Evolutionary conservation across 2,329 filamentous ascomycete species (phyloP).

Genomic region (Didymella sp.): DNA sequence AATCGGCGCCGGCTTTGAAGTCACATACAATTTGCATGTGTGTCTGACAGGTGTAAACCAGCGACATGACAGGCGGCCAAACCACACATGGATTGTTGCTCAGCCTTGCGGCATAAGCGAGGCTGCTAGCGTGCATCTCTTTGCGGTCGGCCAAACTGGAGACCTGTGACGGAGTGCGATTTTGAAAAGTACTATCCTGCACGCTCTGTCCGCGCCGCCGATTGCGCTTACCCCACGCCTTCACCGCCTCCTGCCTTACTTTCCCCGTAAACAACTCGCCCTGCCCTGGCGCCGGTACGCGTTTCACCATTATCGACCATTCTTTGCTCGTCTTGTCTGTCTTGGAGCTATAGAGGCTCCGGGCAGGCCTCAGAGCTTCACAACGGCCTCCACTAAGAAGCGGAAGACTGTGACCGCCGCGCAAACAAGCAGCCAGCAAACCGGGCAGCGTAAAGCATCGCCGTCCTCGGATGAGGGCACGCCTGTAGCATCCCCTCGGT

Average conservation of each 20-base stretch:
- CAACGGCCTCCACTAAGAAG: constrained; percentile 56
- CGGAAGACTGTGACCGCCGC: constrained; percentile 53
- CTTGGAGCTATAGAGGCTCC: constrained; percentile 51
- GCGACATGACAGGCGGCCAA: constrained; percentile 1
- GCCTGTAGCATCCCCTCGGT: constrained; percentile 42
- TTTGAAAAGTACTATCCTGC: constrained; percentile 27
- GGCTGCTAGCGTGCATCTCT: constrained; percentile 13
- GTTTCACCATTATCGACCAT: constrained; percentile 6
- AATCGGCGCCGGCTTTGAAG: too few relatives aligned
- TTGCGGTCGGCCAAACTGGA: constrained; percentile 17
- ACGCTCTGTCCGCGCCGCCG: constrained; percentile 32
- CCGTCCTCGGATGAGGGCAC: constrained; percentile 46
- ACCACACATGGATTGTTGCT: constrained; percentile 1
- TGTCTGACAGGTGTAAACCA: background rate
- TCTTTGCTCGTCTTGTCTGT: constrained; percentile 30
- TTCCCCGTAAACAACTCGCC: constrained; percentile 12
- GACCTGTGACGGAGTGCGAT: constrained; percentile 17
- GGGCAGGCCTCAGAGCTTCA: constrained; percentile 49
- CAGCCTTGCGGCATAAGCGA: constrained; percentile 20
- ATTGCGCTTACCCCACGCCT: constrained; percentile 32
- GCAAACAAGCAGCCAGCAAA: constrained; percentile 19
- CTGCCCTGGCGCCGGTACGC: constrained; percentile 30
- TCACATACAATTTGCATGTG: too few relatives aligned
- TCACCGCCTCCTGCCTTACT: constrained; percentile 17
- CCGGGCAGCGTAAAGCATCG: constrained; percentile 22